Base-by-base conservation (phyloP, 805 yeast species). In the Kuraishia molischiana region DNA sequence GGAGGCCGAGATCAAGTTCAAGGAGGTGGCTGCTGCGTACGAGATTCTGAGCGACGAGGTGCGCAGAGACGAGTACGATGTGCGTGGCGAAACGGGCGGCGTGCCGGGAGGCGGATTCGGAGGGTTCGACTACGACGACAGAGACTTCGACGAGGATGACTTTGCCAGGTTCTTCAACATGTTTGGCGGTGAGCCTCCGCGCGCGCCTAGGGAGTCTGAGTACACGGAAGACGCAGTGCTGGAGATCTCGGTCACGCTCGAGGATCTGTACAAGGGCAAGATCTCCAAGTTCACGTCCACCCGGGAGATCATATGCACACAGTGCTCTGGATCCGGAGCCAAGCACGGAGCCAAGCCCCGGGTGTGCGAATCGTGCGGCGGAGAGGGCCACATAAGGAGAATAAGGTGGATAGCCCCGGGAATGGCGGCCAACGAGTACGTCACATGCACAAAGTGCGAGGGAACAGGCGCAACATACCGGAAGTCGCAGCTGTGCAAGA, bases 1-100 rank as follows among this genome's bases (percentile, higher is more conserved):
- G 13, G 73, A 64, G 15, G 83, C 95, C 3, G 97, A 86, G 57
- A 63, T 71, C 43, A 73, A 69, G 52, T 90, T 90, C 60, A 90
- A 90, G 56, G 89, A 81, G 48, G 74, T 90, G 40, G 72, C 80
- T 15, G 82, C 80, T 43, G 97, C 97, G 0, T 90, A 74, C 68
- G 94, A 83, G 44, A 78, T 89, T 4, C 69, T 86, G 38, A 74
- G 76, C 21, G 95, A 89, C 54, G 94, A 78, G 24, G 67, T 58
- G 9, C 70, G 65, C 47, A 59, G 87, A 41, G 59, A 59, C 29
- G 67, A 73, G 33, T 82, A 80, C 51, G 89, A 82, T 51, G 46
- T 58, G 15, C 74, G 69, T 45, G 83, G 82, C 3, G 58, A 60
- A 19, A 45, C 58, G 2, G 62, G 55, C 42, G 69, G 66, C 1